Conservation (phyloP, 1,139 yeast species). For the Yamadazyma songkhlaensis region DNA sequence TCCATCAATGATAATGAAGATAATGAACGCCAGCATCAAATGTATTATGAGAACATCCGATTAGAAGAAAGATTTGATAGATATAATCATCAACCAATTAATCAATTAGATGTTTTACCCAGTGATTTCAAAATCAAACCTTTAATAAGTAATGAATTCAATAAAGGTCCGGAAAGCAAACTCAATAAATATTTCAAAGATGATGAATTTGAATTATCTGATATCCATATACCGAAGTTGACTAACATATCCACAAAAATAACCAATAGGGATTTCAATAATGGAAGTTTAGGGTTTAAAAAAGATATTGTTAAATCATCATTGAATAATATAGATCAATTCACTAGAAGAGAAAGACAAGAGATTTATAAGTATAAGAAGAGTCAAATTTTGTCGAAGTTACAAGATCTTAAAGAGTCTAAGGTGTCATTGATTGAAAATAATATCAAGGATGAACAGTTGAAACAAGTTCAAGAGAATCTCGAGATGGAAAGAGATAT, state of each 20-base stretch:
- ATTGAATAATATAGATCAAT: slow-evolving; percentile 17
- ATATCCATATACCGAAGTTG: slow-evolving; percentile 1
- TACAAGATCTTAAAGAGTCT: slow-evolving; percentile 25
- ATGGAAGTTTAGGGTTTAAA: slow-evolving; percentile 20
- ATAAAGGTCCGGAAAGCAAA: slow-evolving; percentile 1
- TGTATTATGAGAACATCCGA: slow-evolving; percentile 10
- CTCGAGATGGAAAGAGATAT: slow-evolving; percentile 28
- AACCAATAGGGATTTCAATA: slow-evolving; percentile 2
- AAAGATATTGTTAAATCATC: slow-evolving; percentile 20
- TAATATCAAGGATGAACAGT: slow-evolving; percentile 28
- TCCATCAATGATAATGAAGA: slow-evolving; percentile 10
- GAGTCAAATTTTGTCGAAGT: slow-evolving; percentile 21
- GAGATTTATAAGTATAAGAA: slow-evolving; percentile 15
- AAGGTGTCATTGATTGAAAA: slow-evolving; percentile 21
- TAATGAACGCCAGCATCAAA: slow-evolving; percentile 1
- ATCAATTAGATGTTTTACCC: slow-evolving; percentile 3
- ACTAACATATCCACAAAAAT: background rate
- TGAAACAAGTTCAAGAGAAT: slow-evolving; percentile 15
- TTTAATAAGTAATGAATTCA: slow-evolving; percentile 15
- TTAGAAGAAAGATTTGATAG: slow-evolving; percentile 4
- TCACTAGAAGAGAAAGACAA: slow-evolving; percentile 5
- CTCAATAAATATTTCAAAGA: background rate
- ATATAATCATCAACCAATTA: slow-evolving; percentile 1
- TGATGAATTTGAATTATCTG: background rate
- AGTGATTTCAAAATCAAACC: slow-evolving; percentile 7